phyloP scores from a whole-genome alignment of 257 asterid species.

The Solanum sejunctum region DNA sequence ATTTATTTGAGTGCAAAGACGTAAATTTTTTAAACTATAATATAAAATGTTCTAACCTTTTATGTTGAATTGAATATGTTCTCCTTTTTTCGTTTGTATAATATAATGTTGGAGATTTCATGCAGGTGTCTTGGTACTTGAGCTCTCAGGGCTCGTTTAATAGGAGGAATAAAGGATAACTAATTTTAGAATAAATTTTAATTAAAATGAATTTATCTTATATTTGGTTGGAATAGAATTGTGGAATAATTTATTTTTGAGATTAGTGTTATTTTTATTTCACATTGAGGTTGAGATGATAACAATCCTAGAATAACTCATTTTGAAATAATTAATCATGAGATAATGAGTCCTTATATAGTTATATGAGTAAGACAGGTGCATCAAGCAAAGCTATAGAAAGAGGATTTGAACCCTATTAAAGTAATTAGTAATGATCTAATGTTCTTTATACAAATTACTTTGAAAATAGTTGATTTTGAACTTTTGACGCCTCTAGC shows the following conservation, averaged over 20 bases:
- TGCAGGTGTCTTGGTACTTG: neutral
- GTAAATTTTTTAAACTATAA: neutral
- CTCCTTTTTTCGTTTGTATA: neutral
- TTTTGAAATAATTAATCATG: too few relatives aligned
- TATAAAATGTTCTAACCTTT: neutral
- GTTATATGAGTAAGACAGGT: neutral
- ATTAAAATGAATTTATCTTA: too few relatives aligned
- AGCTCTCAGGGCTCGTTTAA: neutral
- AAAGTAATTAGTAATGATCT: neutral
- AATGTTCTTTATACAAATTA: too few relatives aligned
- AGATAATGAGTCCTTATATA: too few relatives aligned
- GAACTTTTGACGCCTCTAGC: neutral
- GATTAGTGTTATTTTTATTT: too few relatives aligned
- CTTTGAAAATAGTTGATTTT: neutral
- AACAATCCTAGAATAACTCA: too few relatives aligned
- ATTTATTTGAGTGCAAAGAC: neutral
- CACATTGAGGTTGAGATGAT: too few relatives aligned
- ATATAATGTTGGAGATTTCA: neutral
- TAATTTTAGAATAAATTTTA: too few relatives aligned
- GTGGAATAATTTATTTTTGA: too few relatives aligned
- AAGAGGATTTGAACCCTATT: neutral
- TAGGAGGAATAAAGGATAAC: too few relatives aligned
- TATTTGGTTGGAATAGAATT: too few relatives aligned
- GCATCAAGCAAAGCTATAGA: neutral
- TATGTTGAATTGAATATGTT: neutral